Conservation (phyloP, 2,329 filamentous ascomycete species). For the Graphilbum ipis-grandicollis region DNA sequence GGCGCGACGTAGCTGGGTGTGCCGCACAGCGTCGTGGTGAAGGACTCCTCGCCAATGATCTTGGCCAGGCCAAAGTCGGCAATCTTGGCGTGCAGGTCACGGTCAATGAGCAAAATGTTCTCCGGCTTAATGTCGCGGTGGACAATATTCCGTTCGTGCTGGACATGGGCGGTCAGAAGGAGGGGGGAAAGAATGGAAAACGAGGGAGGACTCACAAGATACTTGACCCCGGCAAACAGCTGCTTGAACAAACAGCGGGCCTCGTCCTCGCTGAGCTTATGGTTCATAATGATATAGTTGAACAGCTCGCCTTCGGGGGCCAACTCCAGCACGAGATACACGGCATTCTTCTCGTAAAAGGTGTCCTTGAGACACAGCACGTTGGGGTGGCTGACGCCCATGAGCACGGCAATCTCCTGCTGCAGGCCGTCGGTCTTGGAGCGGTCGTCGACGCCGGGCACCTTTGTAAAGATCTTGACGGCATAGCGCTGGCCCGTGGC, state of each 20-base stretch:
- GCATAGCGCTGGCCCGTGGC: slow-evolving; percentile 67
- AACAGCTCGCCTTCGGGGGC: slow-evolving; percentile 89
- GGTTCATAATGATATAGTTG: slow-evolving; percentile 82
- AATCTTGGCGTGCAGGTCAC: slow-evolving; percentile 71
- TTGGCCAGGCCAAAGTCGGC: slow-evolving; percentile 96
- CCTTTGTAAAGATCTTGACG: slow-evolving; percentile 88
- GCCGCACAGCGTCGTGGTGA: slow-evolving; percentile 88
- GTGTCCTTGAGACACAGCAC: slow-evolving; percentile 88
- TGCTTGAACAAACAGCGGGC: slow-evolving; percentile 78
- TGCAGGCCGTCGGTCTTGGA: slow-evolving; percentile 75
- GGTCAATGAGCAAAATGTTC: slow-evolving; percentile 81
- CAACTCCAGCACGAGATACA: slow-evolving; percentile 82
- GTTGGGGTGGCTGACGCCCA: slow-evolving; percentile 92
- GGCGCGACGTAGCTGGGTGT: slow-evolving; percentile 97
- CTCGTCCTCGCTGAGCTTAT: slow-evolving; percentile 72
- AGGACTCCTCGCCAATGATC: slow-evolving; percentile 96
- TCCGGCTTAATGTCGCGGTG: slow-evolving; percentile 97
- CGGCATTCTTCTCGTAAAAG: slow-evolving; percentile 77
- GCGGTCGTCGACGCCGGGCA: slow-evolving; percentile 62
- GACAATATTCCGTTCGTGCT: slow-evolving; percentile 96
- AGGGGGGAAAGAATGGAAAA: neutral
- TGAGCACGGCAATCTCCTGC: slow-evolving; percentile 90
- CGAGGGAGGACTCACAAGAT: slow-evolving; percentile 43
- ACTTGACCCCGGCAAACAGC: slow-evolving; percentile 86
- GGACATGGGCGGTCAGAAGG: neutral